Base-by-base conservation (phyloP, 2,329 filamentous ascomycete genomes). In the Curvularia sp. region DNA sequence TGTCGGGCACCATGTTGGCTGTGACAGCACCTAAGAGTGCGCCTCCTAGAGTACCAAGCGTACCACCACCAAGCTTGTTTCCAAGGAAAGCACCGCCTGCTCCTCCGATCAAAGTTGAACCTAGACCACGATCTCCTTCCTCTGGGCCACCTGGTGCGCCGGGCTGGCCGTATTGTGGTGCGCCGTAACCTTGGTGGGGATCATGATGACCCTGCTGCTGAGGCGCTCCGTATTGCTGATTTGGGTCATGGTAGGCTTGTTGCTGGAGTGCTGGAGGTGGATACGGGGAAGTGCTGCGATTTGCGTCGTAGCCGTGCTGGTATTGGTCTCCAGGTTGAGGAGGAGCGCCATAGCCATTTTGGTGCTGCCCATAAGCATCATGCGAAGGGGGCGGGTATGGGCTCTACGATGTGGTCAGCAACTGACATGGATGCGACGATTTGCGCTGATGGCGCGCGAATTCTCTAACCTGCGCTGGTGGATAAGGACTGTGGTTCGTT, bases 41-140 rank as follows among this genome's bases (percentile, higher is more conserved):
- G 10, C 83, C 84, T 7, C 80, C 83, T 2, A 85, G 68, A 2
- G 82, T 84, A 22, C 82, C 82, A 26, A 86, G 68, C 35, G 81
- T 61, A 18, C 85, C 84, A 28, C 82, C 82, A 12, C 84, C 85
- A 20, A 84, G 74, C 63, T 84, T 81, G 72, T 85, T 81, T 0
- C 83, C 84, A 0, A 84, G 78, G 67, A 81, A 85, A 7, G 81
- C 84, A n/a, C 83, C 85, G 1, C 79, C 83, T 18, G 80, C 83
- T 53, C 83, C 82, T 22, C 84, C 85, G 1, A 84, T 64, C 26
- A 87, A 67, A 3, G 84, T 81, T 1, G 84, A 82, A 4, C 83
- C 84, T 18, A 87, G 79, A 33, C 85, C 85, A 48, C 84, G 82
- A n/a, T 87, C 85, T 62, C 82, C 84, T 41, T 76, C 78, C 38